phyloP scores from a whole-genome alignment of 176 grass and related monocot genomes.

The Bothriochloa decipiens region DNA sequence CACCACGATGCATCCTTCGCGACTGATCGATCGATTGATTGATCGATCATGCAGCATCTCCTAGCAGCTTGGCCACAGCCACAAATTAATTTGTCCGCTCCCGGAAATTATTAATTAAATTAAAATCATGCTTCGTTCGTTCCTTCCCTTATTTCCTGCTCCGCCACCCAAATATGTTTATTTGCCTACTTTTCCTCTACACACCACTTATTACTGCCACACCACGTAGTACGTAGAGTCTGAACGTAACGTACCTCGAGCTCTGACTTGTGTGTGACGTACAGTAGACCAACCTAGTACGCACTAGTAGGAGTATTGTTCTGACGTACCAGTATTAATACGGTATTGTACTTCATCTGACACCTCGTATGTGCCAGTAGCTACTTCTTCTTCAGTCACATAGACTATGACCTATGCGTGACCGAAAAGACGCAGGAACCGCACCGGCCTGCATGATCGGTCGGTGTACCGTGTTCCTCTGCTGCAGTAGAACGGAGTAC shows the following conservation, averaged over 20 bases:
- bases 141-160: background rate
- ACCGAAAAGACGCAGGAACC: background rate
- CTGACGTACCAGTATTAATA: background rate
- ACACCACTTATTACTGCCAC: background rate
- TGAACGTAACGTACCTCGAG: background rate
- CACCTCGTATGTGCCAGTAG: constrained; percentile 5
- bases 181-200: background rate
- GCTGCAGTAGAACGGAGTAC: background rate
- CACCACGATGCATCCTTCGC: no score
- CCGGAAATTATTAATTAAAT: background rate
- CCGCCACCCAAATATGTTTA: background rate
- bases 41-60: background rate
- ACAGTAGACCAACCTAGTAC: background rate
- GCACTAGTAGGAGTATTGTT: background rate
- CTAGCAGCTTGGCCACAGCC: background rate
- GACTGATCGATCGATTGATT: background rate
- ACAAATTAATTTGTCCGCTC: background rate
- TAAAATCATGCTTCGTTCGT: background rate
- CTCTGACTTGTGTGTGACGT: background rate
- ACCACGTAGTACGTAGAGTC: background rate
- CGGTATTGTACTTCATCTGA: background rate
- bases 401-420: background rate
- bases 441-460: background rate
- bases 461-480: background rate
- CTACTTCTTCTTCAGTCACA: background rate